A percentile compares a stretch with the other conserved stretches of the same genome.
phyloP scores from a whole-genome alignment of 139 green algal genomes.

The Chlamydomonas sp. region DNA sequence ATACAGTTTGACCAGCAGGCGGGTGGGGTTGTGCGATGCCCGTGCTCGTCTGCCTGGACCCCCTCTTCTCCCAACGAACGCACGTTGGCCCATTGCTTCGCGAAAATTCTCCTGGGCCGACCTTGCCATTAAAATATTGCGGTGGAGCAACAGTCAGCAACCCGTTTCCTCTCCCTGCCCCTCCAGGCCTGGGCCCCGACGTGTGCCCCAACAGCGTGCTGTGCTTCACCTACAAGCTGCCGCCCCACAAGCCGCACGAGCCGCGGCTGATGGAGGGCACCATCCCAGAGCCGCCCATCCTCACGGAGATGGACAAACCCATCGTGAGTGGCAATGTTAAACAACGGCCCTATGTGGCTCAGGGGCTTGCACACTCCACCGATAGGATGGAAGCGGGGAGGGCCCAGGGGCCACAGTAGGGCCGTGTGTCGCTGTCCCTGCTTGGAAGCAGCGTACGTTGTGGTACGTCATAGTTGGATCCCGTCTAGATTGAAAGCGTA shows the following conservation, averaged over 20 bases:
- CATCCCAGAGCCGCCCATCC: conserved; percentile 20
- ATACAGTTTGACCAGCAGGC: background rate
- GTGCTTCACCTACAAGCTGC: conserved; percentile 72
- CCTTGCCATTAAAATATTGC: background rate
- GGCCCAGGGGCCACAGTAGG: background rate
- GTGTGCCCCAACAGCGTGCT: conserved; percentile 83
- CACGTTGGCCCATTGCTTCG: background rate
- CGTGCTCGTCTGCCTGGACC: background rate
- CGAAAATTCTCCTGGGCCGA: background rate
- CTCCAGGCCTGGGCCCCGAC: conserved; percentile 67
- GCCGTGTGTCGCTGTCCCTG: background rate
- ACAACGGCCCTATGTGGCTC: background rate
- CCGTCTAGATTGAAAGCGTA: no score
- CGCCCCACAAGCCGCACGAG: conserved; percentile 68
- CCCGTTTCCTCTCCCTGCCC: no score
- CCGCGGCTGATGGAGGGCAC: conserved; percentile 60
- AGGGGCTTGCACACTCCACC: background rate
- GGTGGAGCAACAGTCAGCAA: background rate
- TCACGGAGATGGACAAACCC: conserved; percentile 48
- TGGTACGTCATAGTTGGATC: background rate
- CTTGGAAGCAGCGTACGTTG: background rate
- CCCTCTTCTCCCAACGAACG: background rate
- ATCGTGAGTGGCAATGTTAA: conserved; percentile 9
- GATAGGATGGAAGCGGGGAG: background rate
- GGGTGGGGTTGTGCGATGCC: background rate